A percentile compares a stretch with the other conserved stretches of the same genome.
Conservation (phyloP, 345 rosid species). For the Erucastrum elatum region DNA sequence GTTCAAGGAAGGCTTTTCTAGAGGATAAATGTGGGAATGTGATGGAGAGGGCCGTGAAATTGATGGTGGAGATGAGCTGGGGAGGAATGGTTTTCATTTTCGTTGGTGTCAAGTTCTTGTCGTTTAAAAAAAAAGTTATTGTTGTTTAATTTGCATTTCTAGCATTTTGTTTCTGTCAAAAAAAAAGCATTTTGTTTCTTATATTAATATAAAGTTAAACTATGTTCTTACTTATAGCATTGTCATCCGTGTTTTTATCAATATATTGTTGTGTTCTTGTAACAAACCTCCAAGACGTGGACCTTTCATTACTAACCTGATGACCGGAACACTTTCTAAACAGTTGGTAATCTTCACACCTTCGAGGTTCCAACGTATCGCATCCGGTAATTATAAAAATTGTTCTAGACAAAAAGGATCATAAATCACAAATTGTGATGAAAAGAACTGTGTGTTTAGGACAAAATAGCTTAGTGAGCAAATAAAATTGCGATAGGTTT, state of each 20-base stretch:
- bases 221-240: background rate
- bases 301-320: background rate
- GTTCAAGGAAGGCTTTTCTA: slow-evolving; percentile 25
- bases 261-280: background rate
- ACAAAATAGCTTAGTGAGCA: no score
- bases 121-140: background rate
- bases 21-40: background rate
- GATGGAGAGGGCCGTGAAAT: background rate
- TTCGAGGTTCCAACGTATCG: no score
- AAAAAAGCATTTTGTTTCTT: no score
- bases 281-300: background rate
- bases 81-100: background rate
- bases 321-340: background rate
- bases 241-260: background rate
- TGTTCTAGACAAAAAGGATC: no score
- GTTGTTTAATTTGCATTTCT: background rate
- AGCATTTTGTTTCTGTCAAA: background rate
- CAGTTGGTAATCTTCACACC: background rate
- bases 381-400: no score
- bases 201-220: background rate
- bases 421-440: no score
- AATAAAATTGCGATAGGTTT: no score
- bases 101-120: background rate
- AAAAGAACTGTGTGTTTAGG: no score
- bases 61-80: background rate